Evolutionary conservation across 176 grass and related monocot genomes (phyloP), one percentile per base, ranked within the genome.

Genomic region (Bothriochloa decipiens): DNA sequence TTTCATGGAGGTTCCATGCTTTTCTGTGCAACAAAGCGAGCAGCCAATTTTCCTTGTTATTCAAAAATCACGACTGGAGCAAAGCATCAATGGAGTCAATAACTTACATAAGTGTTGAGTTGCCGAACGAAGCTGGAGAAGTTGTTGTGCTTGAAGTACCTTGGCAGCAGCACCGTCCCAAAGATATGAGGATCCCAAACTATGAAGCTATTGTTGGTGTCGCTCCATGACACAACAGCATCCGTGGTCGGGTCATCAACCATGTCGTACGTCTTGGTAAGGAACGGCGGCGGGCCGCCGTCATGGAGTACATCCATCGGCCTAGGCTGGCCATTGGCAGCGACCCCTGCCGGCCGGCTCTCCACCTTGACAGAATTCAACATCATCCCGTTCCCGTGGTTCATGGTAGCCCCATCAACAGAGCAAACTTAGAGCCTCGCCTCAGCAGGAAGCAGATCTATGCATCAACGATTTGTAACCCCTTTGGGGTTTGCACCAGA

Each of bases 131-230:
- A 98, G 85, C 95, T 95, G 40, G 95, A 98, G 91, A 98, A 98
- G 43, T 98, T 98, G 64, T 95, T 98, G 89, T 98, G 95, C 92
- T 98, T 98, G 91, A 98, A 98, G 70, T 95, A 95, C 32, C 80
- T 89, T 20, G 91, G 96, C 68, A 98, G 76, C 57, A 98, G 77
- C 71, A 85, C 86, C 1, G 74, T 95, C 0, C 91, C 85, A 76
- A 98, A 87, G 2, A 90, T 43, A 79, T 98, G 87, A 22, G 96
- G 91, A 91, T 98, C 87, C 96, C 91, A 98, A 23, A 98, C 93
- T 81, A 95, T 82, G 74, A 98, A 95, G 72, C 91, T 98, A 52
- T 95, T 98, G 68, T 65, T 86, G 13, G 85, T 52, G 28, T n/a
- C 41, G 53, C 85, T 86, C 96, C 96, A 98, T 0, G 96, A 95